phyloP scores from a whole-genome alignment of 2,329 filamentous ascomycete species.

The Aspergillus brasiliensis region DNA sequence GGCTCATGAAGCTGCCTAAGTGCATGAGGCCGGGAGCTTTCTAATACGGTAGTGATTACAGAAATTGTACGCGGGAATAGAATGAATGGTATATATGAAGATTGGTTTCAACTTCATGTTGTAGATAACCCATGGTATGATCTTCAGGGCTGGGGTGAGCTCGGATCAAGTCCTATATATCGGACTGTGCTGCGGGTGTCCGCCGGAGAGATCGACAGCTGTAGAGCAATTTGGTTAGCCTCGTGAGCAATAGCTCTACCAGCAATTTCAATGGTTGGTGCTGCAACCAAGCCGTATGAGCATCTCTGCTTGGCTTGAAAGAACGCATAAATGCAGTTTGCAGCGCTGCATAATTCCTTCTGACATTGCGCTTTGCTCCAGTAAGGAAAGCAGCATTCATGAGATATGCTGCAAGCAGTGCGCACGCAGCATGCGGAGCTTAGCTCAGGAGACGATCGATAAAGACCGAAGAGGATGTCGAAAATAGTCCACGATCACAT shows the following conservation, averaged over 20 bases:
- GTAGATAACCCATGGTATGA: too few species aligned
- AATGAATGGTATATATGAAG: too few species aligned
- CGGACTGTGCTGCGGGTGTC: too few species aligned
- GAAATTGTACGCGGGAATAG: too few species aligned
- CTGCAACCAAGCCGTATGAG: background rate
- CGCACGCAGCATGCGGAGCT: background rate
- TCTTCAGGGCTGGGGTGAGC: too few species aligned
- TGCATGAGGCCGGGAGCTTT: background rate
- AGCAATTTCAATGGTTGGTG: too few species aligned
- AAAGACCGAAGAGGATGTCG: background rate
- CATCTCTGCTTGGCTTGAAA: background rate
- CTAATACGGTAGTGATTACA: too few species aligned
- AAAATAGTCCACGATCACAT: slow-evolving; percentile 61
- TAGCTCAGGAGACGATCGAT: background rate
- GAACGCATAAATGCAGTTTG: background rate
- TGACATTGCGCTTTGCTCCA: background rate
- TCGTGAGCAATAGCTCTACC: too few species aligned
- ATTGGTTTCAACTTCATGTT: too few species aligned
- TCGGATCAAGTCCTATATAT: too few species aligned
- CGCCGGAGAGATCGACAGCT: too few species aligned
- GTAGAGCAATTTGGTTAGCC: too few species aligned
- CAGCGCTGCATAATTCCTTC: background rate
- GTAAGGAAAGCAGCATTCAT: background rate
- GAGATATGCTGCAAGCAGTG: background rate
- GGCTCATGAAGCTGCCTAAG: background rate